A percentile compares a stretch with the other conserved stretches of the same genome.
Evolutionary conservation across 306 rosid genomes (phyloP).

Genomic region (Rosa persica): DNA sequence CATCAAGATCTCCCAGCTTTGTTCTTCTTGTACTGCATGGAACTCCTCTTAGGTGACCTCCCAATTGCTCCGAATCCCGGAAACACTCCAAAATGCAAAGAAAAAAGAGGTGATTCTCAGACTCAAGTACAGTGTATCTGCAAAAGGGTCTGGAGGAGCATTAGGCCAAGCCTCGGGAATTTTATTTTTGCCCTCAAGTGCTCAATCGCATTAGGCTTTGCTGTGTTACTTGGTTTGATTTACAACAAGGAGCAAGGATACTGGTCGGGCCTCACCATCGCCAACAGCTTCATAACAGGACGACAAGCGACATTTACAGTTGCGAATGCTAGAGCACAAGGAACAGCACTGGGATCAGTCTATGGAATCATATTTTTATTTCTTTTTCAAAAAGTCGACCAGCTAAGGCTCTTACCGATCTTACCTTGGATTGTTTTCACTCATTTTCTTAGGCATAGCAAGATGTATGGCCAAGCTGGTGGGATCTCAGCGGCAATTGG

Average conservation of each 20-base stretch:
- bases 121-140: slow-evolving; percentile 2
- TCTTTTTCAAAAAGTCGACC: slow-evolving; percentile 31
- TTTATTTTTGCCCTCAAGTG: slow-evolving; percentile 66
- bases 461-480: slow-evolving; percentile 84
- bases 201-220: slow-evolving; percentile 64
- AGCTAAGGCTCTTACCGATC: slow-evolving; percentile 48
- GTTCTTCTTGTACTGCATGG: slow-evolving; percentile 65
- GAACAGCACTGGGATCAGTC: slow-evolving; percentile 76
- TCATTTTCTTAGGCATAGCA: slow-evolving; percentile 64
- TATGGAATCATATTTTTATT: slow-evolving; percentile 62
- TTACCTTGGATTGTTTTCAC: slow-evolving; percentile 68
- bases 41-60: slow-evolving; percentile 43
- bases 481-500: slow-evolving; percentile 69
- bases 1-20: slow-evolving; percentile 45
- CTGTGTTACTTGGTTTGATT: slow-evolving; percentile 60
- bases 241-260: slow-evolving; percentile 57
- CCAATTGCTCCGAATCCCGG: slow-evolving; percentile 26
- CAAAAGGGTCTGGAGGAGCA: slow-evolving; percentile 27
- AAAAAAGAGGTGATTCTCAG: background rate
- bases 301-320: slow-evolving; percentile 59
- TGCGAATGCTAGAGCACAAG: slow-evolving; percentile 74
- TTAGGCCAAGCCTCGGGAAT: slow-evolving; percentile 37
- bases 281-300: slow-evolving; percentile 54
- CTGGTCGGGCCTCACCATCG: slow-evolving; percentile 78
- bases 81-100: slow-evolving; percentile 17